These are phyloP conservation scores for Linaria vulgaris DNA, from an alignment of 257 asterid species.

Conservation along the genomic window DNA sequence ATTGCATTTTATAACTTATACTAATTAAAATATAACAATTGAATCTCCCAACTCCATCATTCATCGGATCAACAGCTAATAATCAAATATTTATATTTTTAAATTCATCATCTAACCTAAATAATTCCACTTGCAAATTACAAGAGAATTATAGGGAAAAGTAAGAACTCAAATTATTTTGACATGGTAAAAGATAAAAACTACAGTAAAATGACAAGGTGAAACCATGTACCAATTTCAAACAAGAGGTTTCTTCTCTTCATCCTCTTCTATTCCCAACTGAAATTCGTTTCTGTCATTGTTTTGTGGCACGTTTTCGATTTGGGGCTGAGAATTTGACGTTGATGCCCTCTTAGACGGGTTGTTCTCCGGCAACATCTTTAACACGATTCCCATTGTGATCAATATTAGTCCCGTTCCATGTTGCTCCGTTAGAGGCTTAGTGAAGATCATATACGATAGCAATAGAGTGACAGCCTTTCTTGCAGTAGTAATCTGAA, in stretches of 20 bases:
- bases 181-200: background rate
- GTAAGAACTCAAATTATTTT: slow-evolving; percentile 3
- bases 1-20: no score
- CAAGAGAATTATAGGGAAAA: background rate
- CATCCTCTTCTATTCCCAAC: slow-evolving; percentile 52
- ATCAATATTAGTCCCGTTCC: slow-evolving; percentile 70
- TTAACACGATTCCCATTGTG: slow-evolving; percentile 73
- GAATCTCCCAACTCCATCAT: no score
- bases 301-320: slow-evolving; percentile 16
- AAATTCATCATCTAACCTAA: background rate
- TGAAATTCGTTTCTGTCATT: slow-evolving; percentile 35
- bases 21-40: no score
- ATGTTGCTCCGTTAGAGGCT: slow-evolving; percentile 86
- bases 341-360: slow-evolving; percentile 29
- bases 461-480: slow-evolving; percentile 83
- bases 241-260: slow-evolving; percentile 70
- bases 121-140: background rate
- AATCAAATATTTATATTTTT: no score
- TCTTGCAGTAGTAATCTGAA: slow-evolving; percentile 90
- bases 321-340: slow-evolving; percentile 26
- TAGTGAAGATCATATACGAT: slow-evolving; percentile 84
- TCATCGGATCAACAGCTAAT: no score
- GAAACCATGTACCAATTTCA: slow-evolving; percentile 27
- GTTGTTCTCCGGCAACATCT: slow-evolving; percentile 74
- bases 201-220: slow-evolving; percentile 13